Percentiles rank a stretch among this genome's conserved stretches.
These are phyloP conservation scores for Wickerhamiella slavikovae DNA, from an alignment of 805 yeast genomes.

Conservation along the genomic window DNA sequence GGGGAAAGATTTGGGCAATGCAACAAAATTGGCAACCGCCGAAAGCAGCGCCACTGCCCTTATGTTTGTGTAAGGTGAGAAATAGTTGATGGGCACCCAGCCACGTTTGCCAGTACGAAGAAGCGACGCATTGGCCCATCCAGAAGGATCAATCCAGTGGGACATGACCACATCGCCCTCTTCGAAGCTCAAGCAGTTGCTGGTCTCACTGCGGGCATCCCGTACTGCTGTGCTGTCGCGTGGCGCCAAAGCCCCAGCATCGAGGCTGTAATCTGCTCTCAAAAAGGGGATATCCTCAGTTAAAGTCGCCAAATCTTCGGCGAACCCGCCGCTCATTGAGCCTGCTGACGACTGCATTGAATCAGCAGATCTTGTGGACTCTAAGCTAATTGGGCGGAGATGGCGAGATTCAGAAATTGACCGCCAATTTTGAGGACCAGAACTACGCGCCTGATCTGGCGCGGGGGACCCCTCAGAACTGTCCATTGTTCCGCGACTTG, in stretches of 20 bases:
- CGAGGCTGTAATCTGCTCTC: constrained; percentile 17
- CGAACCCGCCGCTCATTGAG: neutral
- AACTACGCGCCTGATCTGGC: neutral
- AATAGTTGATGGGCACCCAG: constrained; percentile 24
- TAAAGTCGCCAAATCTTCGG: neutral
- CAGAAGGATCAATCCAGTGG: constrained; percentile 21
- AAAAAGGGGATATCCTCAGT: constrained; percentile 16
- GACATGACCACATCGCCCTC: constrained; percentile 19
- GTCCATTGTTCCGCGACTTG: constrained; percentile 11
- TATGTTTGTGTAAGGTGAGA: constrained; percentile 18
- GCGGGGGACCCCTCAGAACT: constrained; percentile 1
- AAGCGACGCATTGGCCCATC: constrained; percentile 25
- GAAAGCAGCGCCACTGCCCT: constrained; percentile 19
- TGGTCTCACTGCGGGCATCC: constrained; percentile 16
- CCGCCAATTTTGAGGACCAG: neutral
- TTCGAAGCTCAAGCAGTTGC: constrained; percentile 18
- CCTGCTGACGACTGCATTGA: neutral
- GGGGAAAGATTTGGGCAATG: constrained; percentile 16
- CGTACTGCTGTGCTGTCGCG: constrained; percentile 9
- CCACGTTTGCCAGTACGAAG: constrained; percentile 20
- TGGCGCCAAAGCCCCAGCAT: constrained; percentile 13
- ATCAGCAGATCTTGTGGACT: neutral
- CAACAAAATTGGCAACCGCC: constrained; percentile 17
- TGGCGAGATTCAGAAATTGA: neutral
- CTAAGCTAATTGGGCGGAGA: neutral